Evolutionary conservation across 805 yeast species (phyloP).

Genomic region (Isabelozyma gotoi): DNA sequence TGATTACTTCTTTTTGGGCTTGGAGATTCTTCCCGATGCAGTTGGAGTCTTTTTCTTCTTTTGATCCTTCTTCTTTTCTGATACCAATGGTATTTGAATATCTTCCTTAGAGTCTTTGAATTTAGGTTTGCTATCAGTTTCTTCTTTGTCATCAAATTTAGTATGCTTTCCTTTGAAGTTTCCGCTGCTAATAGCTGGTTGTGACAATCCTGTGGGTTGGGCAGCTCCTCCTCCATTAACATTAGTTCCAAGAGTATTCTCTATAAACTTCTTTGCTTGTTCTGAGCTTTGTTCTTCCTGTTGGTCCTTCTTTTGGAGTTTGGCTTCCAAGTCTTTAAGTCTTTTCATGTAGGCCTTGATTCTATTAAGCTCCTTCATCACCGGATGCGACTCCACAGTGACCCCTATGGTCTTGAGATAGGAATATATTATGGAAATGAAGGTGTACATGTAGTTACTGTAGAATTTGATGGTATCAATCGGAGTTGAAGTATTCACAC

Average conservation of each 20-base stretch:
- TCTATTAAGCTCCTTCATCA: slow-evolving; percentile 64
- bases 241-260: slow-evolving; percentile 41
- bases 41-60: neutral
- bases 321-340: slow-evolving; percentile 40
- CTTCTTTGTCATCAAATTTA: slow-evolving; percentile 23
- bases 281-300: slow-evolving; percentile 28
- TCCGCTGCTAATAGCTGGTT: slow-evolving; percentile 39
- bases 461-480: slow-evolving; percentile 29
- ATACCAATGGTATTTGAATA: neutral
- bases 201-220: slow-evolving; percentile 15
- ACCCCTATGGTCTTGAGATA: slow-evolving; percentile 59
- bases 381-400: slow-evolving; percentile 57
- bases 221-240: slow-evolving; percentile 31
- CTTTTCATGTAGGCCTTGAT: slow-evolving; percentile 68
- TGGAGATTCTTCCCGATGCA: neutral
- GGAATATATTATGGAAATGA: slow-evolving; percentile 58
- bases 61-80: neutral
- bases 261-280: slow-evolving; percentile 48
- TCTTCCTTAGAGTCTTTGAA: neutral
- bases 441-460: slow-evolving; percentile 48
- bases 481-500: slow-evolving; percentile 17
- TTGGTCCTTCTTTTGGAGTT: slow-evolving; percentile 16
- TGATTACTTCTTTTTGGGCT: too few relatives aligned
- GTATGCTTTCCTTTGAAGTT: slow-evolving; percentile 41
- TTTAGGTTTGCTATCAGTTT: slow-evolving; percentile 3